Base-by-base conservation (phyloP, 495 filamentous ascomycete genomes). In the Podospora sp. region DNA sequence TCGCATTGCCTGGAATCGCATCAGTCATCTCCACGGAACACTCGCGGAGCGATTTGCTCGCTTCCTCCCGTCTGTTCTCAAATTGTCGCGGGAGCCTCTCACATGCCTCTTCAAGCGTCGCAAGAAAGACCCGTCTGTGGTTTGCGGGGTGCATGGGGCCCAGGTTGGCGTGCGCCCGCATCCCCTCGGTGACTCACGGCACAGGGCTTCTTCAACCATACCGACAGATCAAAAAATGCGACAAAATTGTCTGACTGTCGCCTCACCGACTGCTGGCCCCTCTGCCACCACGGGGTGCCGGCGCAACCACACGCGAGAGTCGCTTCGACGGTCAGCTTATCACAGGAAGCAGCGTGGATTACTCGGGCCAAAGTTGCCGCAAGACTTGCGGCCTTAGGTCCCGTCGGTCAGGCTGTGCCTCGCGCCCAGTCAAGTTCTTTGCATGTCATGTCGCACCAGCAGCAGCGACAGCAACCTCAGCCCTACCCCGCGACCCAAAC, bases 91-190 rank as follows among this genome's bases (percentile, higher is more conserved):
- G 24, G 63, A 57, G 33, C 51, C 56, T 36, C 50, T 65, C 63
- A 65, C 63, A 65, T 65, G 63, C 63, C 63, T 52, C 33, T 50
- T 63, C 27, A 25, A 29, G 61, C 46, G 25, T 52, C 49, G 61
- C 49, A 22, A 63, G 49, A 14, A 51, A 4, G 40, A 1, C 40
- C 40, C 46, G 58, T 33, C 21, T 14, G 21, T 22, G 21, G 27
- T 60, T 60, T 60, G 58, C 24, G 59, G 59, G 59, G 59, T 62
- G 59, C 59, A 62, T 62, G 59, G 18, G 59, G 36, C 6, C n/a
- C 7, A 36, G 36, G 25, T 33, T 33, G 36, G 59, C 59, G 59
- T 40, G 21, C 20, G 49, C 16, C 21, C 40, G 25, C 24, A 20
- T 25, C 24, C 11, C 8, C 1, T 12, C 27, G 40, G 61, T 63